A percentile compares a stretch with the other conserved stretches of the same genome.
Evolutionary conservation across 306 rosid species (phyloP).

Genomic region (Luffa aegyptiaca): DNA sequence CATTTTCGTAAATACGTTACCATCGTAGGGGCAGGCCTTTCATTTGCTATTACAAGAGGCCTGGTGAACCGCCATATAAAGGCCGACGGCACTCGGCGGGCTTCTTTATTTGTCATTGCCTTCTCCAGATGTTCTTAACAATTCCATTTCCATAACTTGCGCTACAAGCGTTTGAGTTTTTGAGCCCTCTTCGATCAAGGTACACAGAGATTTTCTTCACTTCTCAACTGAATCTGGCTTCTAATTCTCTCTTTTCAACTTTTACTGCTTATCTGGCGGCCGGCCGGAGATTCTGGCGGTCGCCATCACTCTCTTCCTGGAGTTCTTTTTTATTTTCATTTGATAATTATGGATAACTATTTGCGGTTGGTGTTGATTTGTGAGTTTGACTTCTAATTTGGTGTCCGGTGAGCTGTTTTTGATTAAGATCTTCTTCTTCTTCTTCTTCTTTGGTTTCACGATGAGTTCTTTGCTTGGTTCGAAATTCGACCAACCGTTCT

Average conservation of each 20-base stretch:
- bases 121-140: not conserved
- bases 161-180: not conserved
- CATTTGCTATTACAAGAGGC: not conserved
- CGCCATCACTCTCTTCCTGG: not conserved
- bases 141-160: not conserved
- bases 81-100: not conserved
- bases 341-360: not conserved
- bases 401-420: constrained; percentile 6
- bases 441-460: not conserved
- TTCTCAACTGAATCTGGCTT: not conserved
- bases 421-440: not conserved
- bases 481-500: not conserved
- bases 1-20: not conserved
- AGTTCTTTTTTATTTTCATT: not conserved
- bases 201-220: not conserved
- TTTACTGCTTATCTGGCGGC: not conserved
- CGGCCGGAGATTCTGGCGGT: not conserved
- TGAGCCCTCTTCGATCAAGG: not conserved
- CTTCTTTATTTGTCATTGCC: not conserved
- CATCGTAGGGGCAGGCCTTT: not conserved
- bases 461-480: not conserved
- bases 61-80: not conserved
- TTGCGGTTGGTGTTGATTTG: not conserved
- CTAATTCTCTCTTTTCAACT: not conserved
- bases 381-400: constrained; percentile 16